These are phyloP conservation scores for Thelonectria discophora DNA, from an alignment of 2,329 filamentous ascomycete genomes.

Conservation along the genomic window DNA sequence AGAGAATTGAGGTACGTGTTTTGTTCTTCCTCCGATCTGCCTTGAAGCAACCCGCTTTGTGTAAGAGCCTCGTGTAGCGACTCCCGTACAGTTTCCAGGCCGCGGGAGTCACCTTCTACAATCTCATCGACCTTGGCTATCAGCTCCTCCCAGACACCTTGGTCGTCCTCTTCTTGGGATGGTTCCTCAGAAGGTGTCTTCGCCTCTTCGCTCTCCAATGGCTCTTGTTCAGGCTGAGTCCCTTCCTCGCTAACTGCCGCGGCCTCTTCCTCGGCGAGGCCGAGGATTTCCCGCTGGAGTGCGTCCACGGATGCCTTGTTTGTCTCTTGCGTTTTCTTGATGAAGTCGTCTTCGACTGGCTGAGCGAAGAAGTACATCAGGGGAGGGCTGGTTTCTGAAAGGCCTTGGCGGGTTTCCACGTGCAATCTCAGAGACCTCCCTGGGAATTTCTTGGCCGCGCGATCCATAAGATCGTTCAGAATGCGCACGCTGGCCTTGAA, in stretches of 20 bases:
- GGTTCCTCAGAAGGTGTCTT: constrained; percentile 27
- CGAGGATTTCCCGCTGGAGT: constrained; percentile 72
- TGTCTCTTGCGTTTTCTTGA: constrained; percentile 75
- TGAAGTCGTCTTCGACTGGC: constrained; percentile 77
- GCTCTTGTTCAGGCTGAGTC: constrained; percentile 24
- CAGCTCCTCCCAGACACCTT: constrained; percentile 62
- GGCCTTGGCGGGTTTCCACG: constrained; percentile 75
- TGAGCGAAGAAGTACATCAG: constrained; percentile 92
- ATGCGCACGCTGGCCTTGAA: constrained; percentile 84
- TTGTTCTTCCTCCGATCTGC: constrained; percentile 56
- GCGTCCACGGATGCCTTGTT: constrained; percentile 71
- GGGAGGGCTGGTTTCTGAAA: constrained; percentile 53
- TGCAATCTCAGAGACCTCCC: constrained; percentile 79
- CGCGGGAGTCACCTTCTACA: constrained; percentile 65
- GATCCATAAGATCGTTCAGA: constrained; percentile 81
- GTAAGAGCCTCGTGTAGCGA: constrained; percentile 64
- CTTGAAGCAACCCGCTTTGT: constrained; percentile 61
- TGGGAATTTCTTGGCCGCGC: constrained; percentile 78
- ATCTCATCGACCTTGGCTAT: constrained; percentile 64
- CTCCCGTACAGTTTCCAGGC: constrained; percentile 60
- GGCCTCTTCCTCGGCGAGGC: constrained; percentile 50
- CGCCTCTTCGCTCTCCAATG: constrained; percentile 29
- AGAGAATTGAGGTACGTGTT: constrained; percentile 60
- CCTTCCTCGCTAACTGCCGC: constrained; percentile 32
- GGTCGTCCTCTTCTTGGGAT: constrained; percentile 41